These are phyloP conservation scores for Penicillium sclerotigenum DNA, from an alignment of 2,329 filamentous ascomycete genomes.

Conservation along the genomic window DNA sequence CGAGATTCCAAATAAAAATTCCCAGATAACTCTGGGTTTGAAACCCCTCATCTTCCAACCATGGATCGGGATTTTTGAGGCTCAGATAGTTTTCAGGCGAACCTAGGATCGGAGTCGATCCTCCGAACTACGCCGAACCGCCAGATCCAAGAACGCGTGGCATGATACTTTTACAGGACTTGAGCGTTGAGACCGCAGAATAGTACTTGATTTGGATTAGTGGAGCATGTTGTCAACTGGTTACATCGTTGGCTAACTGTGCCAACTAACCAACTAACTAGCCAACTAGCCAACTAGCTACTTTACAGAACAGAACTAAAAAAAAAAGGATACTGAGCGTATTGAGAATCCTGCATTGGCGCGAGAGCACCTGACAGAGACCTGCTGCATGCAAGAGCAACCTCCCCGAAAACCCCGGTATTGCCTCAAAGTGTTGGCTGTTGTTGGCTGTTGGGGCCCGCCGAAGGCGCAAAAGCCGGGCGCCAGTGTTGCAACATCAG, in stretches of 20 bases:
- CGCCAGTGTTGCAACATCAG: conserved; percentile 4
- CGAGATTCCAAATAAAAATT: neutral
- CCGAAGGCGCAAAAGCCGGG: neutral
- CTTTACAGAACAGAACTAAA: too few relatives aligned
- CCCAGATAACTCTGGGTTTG: too few relatives aligned
- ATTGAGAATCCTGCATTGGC: conserved; percentile 1
- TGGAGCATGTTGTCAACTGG: neutral
- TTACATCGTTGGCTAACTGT: neutral
- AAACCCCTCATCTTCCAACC: neutral
- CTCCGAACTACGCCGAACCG: conserved; percentile 12
- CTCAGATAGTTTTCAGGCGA: neutral
- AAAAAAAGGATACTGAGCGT: neutral
- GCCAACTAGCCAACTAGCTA: neutral
- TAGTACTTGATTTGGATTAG: neutral
- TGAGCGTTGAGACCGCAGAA: neutral
- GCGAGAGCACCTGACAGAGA: conserved; percentile 2
- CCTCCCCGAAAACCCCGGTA: neutral
- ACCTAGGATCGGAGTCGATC: conserved; percentile 2
- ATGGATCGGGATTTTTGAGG: conserved; percentile 3
- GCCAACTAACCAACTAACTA: neutral
- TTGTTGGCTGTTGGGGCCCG: neutral
- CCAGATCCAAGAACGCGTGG: neutral
- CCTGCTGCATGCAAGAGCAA: conserved; percentile 1
- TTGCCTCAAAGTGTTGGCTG: neutral
- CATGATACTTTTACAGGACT: neutral